Evolutionary conservation across 2,329 filamentous ascomycete genomes (phyloP).

Genomic region (Xylaria sp.): DNA sequence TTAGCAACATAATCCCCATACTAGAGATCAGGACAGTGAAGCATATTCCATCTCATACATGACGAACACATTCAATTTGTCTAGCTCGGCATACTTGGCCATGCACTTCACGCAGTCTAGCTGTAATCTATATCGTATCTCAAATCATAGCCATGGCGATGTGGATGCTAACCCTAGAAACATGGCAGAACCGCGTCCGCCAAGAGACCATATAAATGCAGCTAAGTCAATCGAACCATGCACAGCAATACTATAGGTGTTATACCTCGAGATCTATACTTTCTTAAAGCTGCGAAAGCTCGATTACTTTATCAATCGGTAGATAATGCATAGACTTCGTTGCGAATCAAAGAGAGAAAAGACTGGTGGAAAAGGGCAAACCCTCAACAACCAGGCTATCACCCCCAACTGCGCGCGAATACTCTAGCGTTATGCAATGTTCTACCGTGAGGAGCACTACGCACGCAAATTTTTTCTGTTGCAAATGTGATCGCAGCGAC

Average conservation of each 20-base stretch:
- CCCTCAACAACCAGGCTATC: neutral
- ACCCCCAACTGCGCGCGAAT: neutral
- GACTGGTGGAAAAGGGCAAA: constrained; percentile 4
- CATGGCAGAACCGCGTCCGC: constrained; percentile 44
- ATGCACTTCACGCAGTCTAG: constrained; percentile 36
- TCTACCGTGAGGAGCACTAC: constrained; percentile 15
- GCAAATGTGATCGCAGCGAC: neutral
- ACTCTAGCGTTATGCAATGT: constrained; percentile 17
- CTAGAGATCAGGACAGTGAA: neutral
- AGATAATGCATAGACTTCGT: neutral
- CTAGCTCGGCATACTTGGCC: neutral
- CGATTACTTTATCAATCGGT: no score
- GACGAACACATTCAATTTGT: neutral
- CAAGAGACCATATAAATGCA: constrained; percentile 5
- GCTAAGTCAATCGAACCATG: neutral
- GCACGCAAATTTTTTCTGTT: constrained; percentile 14
- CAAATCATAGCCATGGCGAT: constrained; percentile 20
- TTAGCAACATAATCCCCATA: neutral
- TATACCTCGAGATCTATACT: neutral
- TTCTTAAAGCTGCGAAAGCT: no score
- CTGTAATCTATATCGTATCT: constrained; percentile 35
- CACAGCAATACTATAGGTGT: neutral
- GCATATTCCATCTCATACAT: neutral
- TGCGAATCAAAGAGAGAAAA: constrained; percentile 14
- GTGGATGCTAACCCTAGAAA: constrained; percentile 28